Percentiles rank a stretch among this genome's conserved stretches.
Evolutionary conservation across 441 rosid species (phyloP).

Genomic region (Adansonia grandidieri): DNA sequence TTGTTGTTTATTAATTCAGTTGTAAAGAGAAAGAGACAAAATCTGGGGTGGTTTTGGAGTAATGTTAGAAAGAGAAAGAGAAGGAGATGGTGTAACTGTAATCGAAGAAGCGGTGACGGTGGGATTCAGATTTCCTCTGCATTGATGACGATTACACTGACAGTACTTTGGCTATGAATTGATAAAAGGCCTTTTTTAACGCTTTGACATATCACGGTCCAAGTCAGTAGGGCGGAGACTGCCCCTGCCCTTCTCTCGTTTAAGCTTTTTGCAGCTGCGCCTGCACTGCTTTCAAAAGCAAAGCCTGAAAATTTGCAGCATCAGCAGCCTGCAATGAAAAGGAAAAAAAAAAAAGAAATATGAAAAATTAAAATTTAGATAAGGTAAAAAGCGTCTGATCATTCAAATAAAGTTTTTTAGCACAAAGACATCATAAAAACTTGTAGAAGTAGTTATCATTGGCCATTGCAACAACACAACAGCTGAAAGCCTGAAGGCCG

Average conservation of each 20-base stretch:
- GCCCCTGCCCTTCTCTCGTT: slow-evolving; percentile 42
- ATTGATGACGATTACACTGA: slow-evolving; percentile 78
- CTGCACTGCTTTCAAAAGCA: slow-evolving; percentile 56
- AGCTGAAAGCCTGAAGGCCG: neutral
- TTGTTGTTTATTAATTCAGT: neutral
- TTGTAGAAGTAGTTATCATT: neutral
- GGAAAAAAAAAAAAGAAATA: slow-evolving; percentile 17
- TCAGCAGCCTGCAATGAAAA: slow-evolving; percentile 51
- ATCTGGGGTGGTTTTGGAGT: slow-evolving; percentile 19
- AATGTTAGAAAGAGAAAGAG: slow-evolving; percentile 35
- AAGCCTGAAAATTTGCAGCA: slow-evolving; percentile 53
- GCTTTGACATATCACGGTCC: slow-evolving; percentile 74
- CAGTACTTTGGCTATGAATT: slow-evolving; percentile 45
- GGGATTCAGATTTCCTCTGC: slow-evolving; percentile 61
- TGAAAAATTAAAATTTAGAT: neutral
- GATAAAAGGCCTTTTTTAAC: slow-evolving; percentile 51
- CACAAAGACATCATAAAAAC: neutral
- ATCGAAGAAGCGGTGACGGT: slow-evolving; percentile 34
- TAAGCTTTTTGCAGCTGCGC: slow-evolving; percentile 55
- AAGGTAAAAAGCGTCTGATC: slow-evolving; percentile 37
- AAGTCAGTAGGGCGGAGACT: slow-evolving; percentile 60
- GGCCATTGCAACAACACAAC: neutral
- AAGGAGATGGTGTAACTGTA: slow-evolving; percentile 15
- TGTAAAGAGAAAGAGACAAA: neutral
- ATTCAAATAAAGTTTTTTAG: slow-evolving; percentile 21